Conservation (phyloP, 768 basidiomycete species). For the Pholiota conissans region DNA sequence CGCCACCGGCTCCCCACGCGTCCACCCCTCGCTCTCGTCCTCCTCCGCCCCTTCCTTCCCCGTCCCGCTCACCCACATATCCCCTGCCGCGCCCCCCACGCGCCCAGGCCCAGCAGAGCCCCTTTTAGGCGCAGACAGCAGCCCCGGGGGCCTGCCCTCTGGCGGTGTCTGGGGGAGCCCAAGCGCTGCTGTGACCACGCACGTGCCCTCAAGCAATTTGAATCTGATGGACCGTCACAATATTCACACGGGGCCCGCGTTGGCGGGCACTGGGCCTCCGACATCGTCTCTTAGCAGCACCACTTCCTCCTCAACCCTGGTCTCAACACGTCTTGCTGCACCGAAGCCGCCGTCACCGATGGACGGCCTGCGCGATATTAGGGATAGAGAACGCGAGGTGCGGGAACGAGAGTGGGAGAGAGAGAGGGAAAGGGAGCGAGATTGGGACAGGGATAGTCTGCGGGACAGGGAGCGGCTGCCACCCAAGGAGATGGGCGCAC, state of each 20-base stretch:
- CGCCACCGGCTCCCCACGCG: not conserved
- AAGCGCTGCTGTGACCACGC: not conserved
- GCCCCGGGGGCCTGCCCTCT: not conserved
- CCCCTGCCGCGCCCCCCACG: not conserved
- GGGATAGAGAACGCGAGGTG: not conserved
- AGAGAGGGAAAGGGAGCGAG: slow-evolving; percentile 1
- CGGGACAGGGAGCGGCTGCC: slow-evolving; percentile 4
- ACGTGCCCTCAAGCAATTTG: not conserved
- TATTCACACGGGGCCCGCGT: not conserved
- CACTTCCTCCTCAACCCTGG: not conserved
- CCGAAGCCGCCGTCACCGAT: not conserved
- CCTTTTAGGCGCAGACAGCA: not conserved
- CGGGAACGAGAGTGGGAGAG: not conserved
- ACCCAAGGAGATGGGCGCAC: not conserved
- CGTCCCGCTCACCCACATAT: not conserved
- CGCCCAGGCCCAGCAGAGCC: slow-evolving; percentile 2
- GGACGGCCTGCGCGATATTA: slow-evolving; percentile 1
- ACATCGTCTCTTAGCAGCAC: slow-evolving; percentile 4
- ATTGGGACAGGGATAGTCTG: slow-evolving; percentile 7
- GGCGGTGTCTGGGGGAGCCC: not conserved
- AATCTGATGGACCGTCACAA: slow-evolving; percentile 1
- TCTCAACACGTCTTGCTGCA: not conserved
- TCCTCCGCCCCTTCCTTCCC: not conserved
- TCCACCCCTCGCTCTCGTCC: slow-evolving; percentile 7
- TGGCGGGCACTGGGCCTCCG: not conserved